Evolutionary conservation across 2,329 filamentous ascomycete species (phyloP), one percentile per base, ranked within the genome.

Genomic region (Botryosphaeria dothidea): DNA sequence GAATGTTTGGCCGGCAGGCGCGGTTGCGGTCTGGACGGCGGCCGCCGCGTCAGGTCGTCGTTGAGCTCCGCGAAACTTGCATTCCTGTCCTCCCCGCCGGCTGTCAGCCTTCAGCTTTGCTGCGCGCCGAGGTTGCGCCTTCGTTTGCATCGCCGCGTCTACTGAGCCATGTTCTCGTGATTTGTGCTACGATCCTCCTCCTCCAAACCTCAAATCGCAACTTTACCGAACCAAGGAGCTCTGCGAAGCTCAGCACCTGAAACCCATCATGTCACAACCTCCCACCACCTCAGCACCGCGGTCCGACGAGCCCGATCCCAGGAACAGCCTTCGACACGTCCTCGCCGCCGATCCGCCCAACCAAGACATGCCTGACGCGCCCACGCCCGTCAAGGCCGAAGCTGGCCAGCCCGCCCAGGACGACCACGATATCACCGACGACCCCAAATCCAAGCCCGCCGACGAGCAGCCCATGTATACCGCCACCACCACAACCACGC

Each of bases 401-500:
- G 65, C 68, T 71, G 45, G 68, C 70, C 6, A 66, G 71, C 2
- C 73, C 72, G 45, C 69, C 70, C 72, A 62, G 48, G 76, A 77
- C 45, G 75, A 75, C 31, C 72, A 69, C 66, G 75, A 77, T 49
- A 69, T 67, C 15, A 67, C 66, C 48, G 70, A 72, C 46, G 74
- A 74, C 49, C 66, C 70, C 67, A 74, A 74, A 27, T 63, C 68
- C 54, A 73, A 76, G 29, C 64, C 69, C 21, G 63, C 67, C 64
- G 66, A 56, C n/a, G 70, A 72, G 27, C 67, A 68, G 31, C 73
- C 78, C 29, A 72, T 77, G 70, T 82, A 83, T 71, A 82, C 80
- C n/a, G 80, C 81, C 6, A 83, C 79, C 15, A 80, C 81, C 3
- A 80, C 80, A 2, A 82, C 80, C 57, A 87, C 84, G 46, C 79